These are phyloP conservation scores for Microbotryum silenes-acaulis DNA, from an alignment of 1,284 basidiomycete genomes.

Conservation along the genomic window DNA sequence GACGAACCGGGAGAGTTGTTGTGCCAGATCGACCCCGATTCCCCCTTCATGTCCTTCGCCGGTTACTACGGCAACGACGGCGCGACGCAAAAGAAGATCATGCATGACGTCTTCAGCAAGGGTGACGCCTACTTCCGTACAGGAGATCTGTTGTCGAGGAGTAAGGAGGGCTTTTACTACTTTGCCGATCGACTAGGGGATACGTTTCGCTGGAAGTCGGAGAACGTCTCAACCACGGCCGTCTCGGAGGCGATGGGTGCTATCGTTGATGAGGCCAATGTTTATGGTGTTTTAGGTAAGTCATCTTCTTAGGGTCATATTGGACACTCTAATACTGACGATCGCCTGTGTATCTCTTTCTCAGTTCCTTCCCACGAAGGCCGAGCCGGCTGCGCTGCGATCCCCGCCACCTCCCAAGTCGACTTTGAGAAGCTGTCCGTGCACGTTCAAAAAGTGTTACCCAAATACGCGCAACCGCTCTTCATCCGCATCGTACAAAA, in stretches of 20 bases:
- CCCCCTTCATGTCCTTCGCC: constrained; percentile 18
- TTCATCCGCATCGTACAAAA: constrained; percentile 37
- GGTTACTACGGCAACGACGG: constrained; percentile 26
- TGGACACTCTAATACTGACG: too few relatives aligned
- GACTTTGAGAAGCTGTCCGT: constrained; percentile 35
- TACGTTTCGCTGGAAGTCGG: constrained; percentile 39
- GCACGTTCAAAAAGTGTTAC: constrained; percentile 36
- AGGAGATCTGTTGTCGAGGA: constrained; percentile 38
- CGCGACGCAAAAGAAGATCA: constrained; percentile 39
- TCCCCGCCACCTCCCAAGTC: constrained; percentile 32
- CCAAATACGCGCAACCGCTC: constrained; percentile 41
- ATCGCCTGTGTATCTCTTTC: too few relatives aligned
- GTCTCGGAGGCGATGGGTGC: constrained; percentile 38
- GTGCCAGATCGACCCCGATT: constrained; percentile 34
- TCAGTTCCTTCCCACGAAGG: constrained; percentile 39
- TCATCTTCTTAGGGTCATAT: neutral
- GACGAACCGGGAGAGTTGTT: constrained; percentile 40
- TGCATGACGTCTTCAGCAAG: constrained; percentile 37
- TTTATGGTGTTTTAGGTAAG: constrained; percentile 39
- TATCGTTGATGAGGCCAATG: constrained; percentile 39
- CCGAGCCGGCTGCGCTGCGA: constrained; percentile 41
- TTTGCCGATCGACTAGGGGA: constrained; percentile 35
- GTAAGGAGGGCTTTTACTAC: constrained; percentile 38
- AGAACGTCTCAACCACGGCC: constrained; percentile 40
- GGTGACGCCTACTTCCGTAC: constrained; percentile 40